Evolutionary conservation across 805 yeast species (phyloP).

Genomic region (Metschnikowia reukaufii): DNA sequence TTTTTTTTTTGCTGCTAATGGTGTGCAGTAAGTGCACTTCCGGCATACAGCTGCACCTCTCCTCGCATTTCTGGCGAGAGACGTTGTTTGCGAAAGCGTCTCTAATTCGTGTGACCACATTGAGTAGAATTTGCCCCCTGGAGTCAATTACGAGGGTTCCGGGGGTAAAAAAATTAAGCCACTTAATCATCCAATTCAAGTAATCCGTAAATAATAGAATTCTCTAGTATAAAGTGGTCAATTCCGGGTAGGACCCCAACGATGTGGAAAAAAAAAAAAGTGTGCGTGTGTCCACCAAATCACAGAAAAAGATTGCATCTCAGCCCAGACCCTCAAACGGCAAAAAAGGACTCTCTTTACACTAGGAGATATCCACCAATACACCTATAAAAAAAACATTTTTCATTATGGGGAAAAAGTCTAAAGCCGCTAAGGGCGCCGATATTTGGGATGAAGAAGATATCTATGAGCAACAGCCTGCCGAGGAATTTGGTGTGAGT

Average conservation of each 20-base stretch:
- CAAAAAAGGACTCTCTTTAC: neutral
- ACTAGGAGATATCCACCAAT: constrained; percentile 1
- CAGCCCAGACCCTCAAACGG: neutral
- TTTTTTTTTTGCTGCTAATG: neutral
- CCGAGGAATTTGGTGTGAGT: constrained; percentile 33
- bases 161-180: no score
- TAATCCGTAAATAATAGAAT: neutral
- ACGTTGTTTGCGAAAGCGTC: neutral
- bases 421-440: constrained; percentile 65
- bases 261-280: neutral
- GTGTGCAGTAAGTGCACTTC: neutral
- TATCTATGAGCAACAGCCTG: constrained; percentile 38
- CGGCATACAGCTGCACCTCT: neutral
- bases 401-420: constrained; percentile 45
- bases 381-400: neutral
- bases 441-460: constrained; percentile 84
- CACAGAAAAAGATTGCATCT: constrained; percentile 13
- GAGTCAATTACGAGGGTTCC: no score
- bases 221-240: neutral
- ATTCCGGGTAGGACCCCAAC: neutral
- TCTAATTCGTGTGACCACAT: neutral
- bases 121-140: neutral
- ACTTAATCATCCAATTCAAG: no score
- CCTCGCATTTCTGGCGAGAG: neutral
- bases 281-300: constrained; percentile 10